Base-by-base conservation (phyloP, 306 rosid genomes). In the Sechiopsis laciniata region DNA sequence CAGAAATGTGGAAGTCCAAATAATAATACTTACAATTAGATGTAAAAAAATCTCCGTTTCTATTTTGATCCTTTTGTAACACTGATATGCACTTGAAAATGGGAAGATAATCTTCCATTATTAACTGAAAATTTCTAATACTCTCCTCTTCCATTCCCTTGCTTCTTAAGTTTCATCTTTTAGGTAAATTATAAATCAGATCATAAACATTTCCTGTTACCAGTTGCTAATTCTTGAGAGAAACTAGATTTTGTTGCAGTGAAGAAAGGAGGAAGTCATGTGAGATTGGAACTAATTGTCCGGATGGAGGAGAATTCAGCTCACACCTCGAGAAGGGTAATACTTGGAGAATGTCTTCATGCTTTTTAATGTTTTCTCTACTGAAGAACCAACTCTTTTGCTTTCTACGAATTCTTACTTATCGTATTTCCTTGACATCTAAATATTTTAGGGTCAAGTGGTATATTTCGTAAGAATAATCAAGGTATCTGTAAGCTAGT, bases 1-100 rank as follows among this genome's bases (percentile, higher is more conserved):
- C 75, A 29, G 80, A 53, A 67, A 81, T 74, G 71, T 63, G 64
- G 66, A 80, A 77, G 86, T 81, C 76, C 71, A 83, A 75, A 77
- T 75, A 63, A 75, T 51, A 63, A 75, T 51, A 88, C 77, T 62
- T 69, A 82, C 78, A 76, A 74, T 84, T 80, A 80, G 90, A 55
- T 82, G 80, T 86, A 77, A 79, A 81, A 65, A 78, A 70, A 59
- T 63, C 63, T 61, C 42, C 37, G 59, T 15, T 73, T 48, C 56
- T 76, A 40, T 67, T 74, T 75, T 65, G 63, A 75, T 50, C 53
- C 77, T 76, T 73, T 74, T 60, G 71, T 55, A 32, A 73, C 63
- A 55, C 29, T 59, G 76, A 37, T 64, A 59, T 84, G 79, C 69
- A 42, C 69, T 55, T 76, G 40, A 72, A 79, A 76, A 59, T 52